A percentile compares a stretch with the other conserved stretches of the same genome.
Evolutionary conservation across 2,329 filamentous ascomycete genomes (phyloP).

Genomic region (Biscogniauxia marginata): DNA sequence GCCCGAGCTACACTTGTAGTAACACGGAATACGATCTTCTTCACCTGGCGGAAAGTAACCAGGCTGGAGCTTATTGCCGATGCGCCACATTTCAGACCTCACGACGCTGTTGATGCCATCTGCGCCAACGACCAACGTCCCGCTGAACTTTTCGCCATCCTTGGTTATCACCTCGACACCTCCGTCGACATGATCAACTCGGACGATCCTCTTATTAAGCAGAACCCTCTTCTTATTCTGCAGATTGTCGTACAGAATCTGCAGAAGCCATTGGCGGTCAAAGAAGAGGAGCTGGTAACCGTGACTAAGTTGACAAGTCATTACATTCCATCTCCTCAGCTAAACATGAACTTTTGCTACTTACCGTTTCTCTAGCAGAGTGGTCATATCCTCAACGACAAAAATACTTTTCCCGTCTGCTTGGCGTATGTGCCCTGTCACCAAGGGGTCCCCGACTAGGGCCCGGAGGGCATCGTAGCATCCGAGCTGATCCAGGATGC

Average conservation of each 20-base stretch:
- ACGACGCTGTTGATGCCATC: conserved; percentile 42
- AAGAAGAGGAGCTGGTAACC: conserved; percentile 37
- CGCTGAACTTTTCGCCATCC: conserved; percentile 31
- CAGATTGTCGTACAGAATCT: conserved; percentile 34
- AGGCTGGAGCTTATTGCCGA: conserved; percentile 21
- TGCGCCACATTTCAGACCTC: conserved; percentile 31
- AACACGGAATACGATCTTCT: conserved; percentile 18
- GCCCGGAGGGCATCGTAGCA: conserved; percentile 29
- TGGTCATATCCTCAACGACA: conserved; percentile 2
- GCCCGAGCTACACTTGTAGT: conserved; percentile 39
- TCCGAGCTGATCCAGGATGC: conserved; percentile 52
- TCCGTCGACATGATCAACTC: conserved; percentile 22
- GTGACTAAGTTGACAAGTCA: conserved; percentile 19
- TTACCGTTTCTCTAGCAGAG: conserved; percentile 5
- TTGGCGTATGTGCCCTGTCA: neutral
- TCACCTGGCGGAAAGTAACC: conserved; percentile 25
- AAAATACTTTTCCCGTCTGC: conserved; percentile 13
- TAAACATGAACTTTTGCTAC: neutral
- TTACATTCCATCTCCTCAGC: neutral
- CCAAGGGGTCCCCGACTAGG: conserved; percentile 15
- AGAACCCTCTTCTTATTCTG: conserved; percentile 34
- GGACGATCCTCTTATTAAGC: conserved; percentile 28
- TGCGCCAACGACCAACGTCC: conserved; percentile 38
- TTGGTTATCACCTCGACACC: conserved; percentile 32
- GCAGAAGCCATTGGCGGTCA: conserved; percentile 36